phyloP scores from a whole-genome alignment of 2,329 filamentous ascomycete species.

The Pseudogymnoascus sp. region DNA sequence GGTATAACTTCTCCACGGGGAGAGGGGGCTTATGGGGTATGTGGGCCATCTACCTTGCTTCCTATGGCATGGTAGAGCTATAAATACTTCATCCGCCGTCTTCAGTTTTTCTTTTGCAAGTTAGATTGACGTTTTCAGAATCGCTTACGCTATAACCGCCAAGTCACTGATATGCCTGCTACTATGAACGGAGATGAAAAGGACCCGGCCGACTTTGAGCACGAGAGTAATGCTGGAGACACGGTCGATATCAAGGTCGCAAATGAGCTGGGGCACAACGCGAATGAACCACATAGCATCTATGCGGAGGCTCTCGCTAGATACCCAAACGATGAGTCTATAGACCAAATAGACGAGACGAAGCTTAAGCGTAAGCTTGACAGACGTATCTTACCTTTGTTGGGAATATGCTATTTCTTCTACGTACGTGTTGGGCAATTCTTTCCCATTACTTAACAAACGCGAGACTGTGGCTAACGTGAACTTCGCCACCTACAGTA shows the following conservation, averaged over 20 bases:
- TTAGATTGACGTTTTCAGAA: background rate
- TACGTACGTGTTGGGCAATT: background rate
- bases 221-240: background rate
- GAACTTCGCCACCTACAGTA: conserved; percentile 29
- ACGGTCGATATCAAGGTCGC: background rate
- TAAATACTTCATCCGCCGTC: background rate
- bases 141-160: background rate
- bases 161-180: background rate
- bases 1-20: background rate
- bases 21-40: background rate
- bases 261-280: background rate
- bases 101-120: background rate
- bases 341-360: conserved; percentile 29
- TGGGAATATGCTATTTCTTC: conserved; percentile 31
- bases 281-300: background rate
- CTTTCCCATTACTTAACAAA: background rate
- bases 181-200: background rate
- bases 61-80: background rate
- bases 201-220: background rate
- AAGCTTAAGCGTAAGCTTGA: conserved; percentile 32
- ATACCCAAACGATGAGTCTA: conserved; percentile 25
- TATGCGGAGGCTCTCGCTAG: background rate
- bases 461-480: background rate
- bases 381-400: conserved; percentile 29
- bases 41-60: background rate